Percentiles rank a stretch among this genome's conserved stretches.
Conservation (phyloP, 106 monocot genomes). For the Apostasia ramifera region DNA sequence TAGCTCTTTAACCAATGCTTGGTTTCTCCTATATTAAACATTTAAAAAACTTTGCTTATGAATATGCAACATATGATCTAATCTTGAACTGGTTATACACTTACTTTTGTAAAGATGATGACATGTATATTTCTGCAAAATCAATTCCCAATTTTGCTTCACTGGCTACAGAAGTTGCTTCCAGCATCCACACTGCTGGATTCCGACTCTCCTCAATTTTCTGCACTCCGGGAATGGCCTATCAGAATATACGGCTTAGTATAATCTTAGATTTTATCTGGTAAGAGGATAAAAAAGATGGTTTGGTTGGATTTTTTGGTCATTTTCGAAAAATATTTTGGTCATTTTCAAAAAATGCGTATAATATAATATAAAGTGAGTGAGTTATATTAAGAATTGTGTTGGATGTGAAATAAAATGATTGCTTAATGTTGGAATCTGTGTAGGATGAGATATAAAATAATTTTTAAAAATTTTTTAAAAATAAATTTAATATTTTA, state of each 20-base stretch:
- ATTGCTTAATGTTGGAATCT: too few species aligned
- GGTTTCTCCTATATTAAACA: constrained; percentile 35
- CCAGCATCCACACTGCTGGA: constrained; percentile 77
- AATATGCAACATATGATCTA: background rate
- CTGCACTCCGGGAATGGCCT: constrained; percentile 70
- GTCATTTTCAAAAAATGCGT: too few species aligned
- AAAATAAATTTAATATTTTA: too few species aligned
- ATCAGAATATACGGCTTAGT: background rate
- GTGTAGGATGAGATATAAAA: too few species aligned
- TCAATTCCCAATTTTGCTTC: constrained; percentile 54
- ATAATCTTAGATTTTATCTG: background rate
- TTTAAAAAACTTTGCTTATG: background rate
- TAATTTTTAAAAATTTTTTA: too few species aligned
- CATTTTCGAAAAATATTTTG: too few species aligned
- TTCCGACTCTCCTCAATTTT: constrained; percentile 61
- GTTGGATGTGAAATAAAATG: too few species aligned
- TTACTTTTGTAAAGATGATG: constrained; percentile 44
- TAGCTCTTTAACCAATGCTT: constrained; percentile 36
- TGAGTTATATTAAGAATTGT: too few species aligned
- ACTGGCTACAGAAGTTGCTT: constrained; percentile 46
- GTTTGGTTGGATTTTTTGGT: too few species aligned
- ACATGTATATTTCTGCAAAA: constrained; percentile 50
- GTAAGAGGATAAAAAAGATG: background rate
- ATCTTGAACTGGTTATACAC: background rate
- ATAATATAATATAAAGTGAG: too few species aligned